Conservation (phyloP, 345 rosid species). For the Abelmoschus esculentus region DNA sequence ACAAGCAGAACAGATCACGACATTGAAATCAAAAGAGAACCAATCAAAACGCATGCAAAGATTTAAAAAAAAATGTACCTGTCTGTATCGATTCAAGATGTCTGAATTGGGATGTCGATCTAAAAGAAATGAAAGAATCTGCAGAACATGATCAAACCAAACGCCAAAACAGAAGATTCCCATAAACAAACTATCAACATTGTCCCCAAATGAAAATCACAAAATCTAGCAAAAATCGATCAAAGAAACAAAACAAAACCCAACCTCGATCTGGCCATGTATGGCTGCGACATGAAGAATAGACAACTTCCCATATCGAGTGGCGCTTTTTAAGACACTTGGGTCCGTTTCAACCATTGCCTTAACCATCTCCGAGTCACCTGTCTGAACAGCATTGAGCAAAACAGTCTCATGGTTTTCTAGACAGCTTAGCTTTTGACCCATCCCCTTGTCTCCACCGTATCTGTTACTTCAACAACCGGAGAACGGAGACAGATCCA, state of each 20-base stretch:
- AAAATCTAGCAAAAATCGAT: conserved; percentile 4
- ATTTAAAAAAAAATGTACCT: conserved; percentile 33
- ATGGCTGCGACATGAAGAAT: conserved; percentile 86
- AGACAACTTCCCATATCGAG: conserved; percentile 68
- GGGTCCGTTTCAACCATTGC: conserved; percentile 52
- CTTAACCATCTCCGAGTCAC: conserved; percentile 45
- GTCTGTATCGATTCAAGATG: conserved; percentile 77
- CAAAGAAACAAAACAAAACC: not conserved
- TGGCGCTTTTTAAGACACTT: conserved; percentile 37
- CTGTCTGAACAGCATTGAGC: conserved; percentile 63
- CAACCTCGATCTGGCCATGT: conserved; percentile 94
- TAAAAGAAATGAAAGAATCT: conserved; percentile 73
- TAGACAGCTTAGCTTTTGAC: conserved; percentile 82
- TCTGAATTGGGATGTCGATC: conserved; percentile 72
- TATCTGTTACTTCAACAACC: not conserved
- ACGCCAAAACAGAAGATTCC: conserved; percentile 4
- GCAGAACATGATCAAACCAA: conserved; percentile 7
- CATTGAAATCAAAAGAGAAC: not conserved
- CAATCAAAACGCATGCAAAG: conserved; percentile 9
- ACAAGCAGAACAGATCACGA: not conserved
- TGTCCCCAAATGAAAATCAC: conserved; percentile 6
- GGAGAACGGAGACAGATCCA: not conserved
- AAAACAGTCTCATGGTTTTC: conserved; percentile 56
- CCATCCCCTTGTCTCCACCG: conserved; percentile 39
- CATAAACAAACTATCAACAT: not conserved